Base-by-base conservation (phyloP, 805 yeast genomes). In the Kodamaea fukazawae region DNA sequence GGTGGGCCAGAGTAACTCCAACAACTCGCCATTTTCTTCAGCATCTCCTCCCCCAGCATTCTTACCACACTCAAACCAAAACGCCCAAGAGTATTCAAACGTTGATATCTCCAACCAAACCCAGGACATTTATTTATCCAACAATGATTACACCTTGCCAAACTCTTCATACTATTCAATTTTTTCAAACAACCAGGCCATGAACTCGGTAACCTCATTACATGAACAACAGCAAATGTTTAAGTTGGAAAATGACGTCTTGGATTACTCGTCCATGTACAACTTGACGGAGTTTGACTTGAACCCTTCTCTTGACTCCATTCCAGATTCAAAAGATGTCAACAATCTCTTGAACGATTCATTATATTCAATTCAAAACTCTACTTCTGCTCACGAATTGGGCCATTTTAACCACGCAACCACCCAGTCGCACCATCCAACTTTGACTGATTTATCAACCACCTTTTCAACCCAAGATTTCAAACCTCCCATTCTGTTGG, bases 261-360 rank as follows among this genome's bases (percentile, higher is more conserved):
- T 46, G 27, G 51, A 51, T 25, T 45, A 40, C 41, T 36, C 47
- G 16, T 26, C 35, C 32, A 46, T 60, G 40, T 54, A 58, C 46
- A 53, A 49, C 41, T 25, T 50, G 15, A 43, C 44, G 16, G 62
- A 58, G 28, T 54, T 55, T 34, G 62, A 58, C 11, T 41, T 56
- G 26, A 55, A 51, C 41, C 54, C 55, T 11, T 55, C 61, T 2
- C 49, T 59, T 25, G 65, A 61, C 15, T 51, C 57, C 8, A 54
- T 61, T 18, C 60, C 61, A 11, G 65, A 61, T 38, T 43, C 42
- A 3, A n/a, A 27, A 10, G 15, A 12, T 12, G 15, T 27, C n/a
- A 20, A 8, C 23, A 20, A 20, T 20, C 23, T 20, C 8, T 20
- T 20, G 23, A 20, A 10, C 29, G 15, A 18, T 15, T n/a, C 27